Evolutionary conservation across 768 basidiomycete species (phyloP).

Genomic region (Termitomyces sp.): DNA sequence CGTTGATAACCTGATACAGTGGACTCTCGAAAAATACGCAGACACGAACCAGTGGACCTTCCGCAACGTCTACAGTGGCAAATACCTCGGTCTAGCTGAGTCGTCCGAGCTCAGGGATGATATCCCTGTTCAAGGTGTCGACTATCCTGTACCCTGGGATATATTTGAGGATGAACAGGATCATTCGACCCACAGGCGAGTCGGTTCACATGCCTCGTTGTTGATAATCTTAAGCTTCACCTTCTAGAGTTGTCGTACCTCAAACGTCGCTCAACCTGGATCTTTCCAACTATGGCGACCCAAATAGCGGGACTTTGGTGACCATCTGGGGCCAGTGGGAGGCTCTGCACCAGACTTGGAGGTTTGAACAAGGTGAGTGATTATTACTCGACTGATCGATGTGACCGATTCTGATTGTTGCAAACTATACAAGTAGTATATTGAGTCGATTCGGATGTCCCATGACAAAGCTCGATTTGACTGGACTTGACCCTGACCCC

Average conservation of each 20-base stretch:
- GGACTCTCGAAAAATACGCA: constrained; percentile 8
- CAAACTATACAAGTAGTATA: not conserved
- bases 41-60: constrained; percentile 14
- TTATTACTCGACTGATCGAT: not conserved
- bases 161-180: constrained; percentile 15
- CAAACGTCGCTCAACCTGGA: constrained; percentile 19
- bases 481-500: too few relatives aligned
- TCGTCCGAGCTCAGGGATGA: not conserved
- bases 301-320: constrained; percentile 31
- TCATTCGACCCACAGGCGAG: constrained; percentile 11
- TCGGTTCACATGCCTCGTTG: not conserved
- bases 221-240: not conserved
- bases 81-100: constrained; percentile 13
- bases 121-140: constrained; percentile 7
- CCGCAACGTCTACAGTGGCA: constrained; percentile 11
- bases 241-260: not conserved
- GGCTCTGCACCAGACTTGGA: constrained; percentile 40
- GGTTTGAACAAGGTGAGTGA: constrained; percentile 18
- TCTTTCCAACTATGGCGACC: constrained; percentile 34
- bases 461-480: not conserved
- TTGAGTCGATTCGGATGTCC: not conserved
- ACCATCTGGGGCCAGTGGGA: constrained; percentile 35
- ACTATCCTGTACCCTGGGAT: constrained; percentile 13
- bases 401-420: not conserved
- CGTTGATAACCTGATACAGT: constrained; percentile 5